phyloP scores from a whole-genome alignment of 495 filamentous ascomycete species.

The Cetradonia linearis region DNA sequence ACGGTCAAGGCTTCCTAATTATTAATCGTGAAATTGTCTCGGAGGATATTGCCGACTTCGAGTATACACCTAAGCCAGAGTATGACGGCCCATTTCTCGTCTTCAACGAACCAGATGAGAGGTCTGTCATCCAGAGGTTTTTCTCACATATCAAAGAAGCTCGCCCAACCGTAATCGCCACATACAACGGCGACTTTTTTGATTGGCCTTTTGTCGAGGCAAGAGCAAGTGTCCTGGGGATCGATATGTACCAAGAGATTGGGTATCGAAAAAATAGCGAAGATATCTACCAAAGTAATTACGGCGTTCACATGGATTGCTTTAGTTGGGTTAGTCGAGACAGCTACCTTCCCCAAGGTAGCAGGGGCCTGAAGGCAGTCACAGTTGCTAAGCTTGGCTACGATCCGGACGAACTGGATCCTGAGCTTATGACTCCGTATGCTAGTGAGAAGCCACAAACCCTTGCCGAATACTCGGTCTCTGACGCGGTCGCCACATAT shows the following conservation, averaged over 20 bases:
- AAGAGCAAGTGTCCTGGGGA: slow-evolving; percentile 82
- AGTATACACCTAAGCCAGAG: slow-evolving; percentile 95
- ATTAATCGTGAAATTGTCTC: slow-evolving; percentile 98
- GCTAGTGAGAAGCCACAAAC: slow-evolving; percentile 87
- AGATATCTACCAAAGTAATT: slow-evolving; percentile 87
- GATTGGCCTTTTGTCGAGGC: slow-evolving; percentile 99
- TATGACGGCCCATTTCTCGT: slow-evolving; percentile 92
- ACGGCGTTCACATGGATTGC: slow-evolving; percentile 98
- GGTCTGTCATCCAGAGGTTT: slow-evolving; percentile 77
- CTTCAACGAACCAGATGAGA: slow-evolving; percentile 96
- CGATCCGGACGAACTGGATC: slow-evolving; percentile 95
- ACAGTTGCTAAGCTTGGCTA: slow-evolving; percentile 97
- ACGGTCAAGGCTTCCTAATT: slow-evolving; percentile 95
- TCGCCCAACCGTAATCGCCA: slow-evolving; percentile 89
- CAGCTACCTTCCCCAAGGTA: slow-evolving; percentile 94
- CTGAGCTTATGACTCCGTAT: slow-evolving; percentile 94
- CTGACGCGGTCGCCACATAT: slow-evolving; percentile 96
- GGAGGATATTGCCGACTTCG: slow-evolving; percentile 94
- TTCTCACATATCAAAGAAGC: slow-evolving; percentile 94
- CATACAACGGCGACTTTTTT: slow-evolving; percentile 99
- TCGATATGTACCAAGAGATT: slow-evolving; percentile 98
- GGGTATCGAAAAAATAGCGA: slow-evolving; percentile 91
- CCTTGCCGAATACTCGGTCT: slow-evolving; percentile 95
- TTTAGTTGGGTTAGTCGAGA: slow-evolving; percentile 98
- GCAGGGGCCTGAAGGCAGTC: slow-evolving; percentile 93